Conservation (phyloP, 1,284 basidiomycete genomes). For the Rhodotorula sp. region DNA sequence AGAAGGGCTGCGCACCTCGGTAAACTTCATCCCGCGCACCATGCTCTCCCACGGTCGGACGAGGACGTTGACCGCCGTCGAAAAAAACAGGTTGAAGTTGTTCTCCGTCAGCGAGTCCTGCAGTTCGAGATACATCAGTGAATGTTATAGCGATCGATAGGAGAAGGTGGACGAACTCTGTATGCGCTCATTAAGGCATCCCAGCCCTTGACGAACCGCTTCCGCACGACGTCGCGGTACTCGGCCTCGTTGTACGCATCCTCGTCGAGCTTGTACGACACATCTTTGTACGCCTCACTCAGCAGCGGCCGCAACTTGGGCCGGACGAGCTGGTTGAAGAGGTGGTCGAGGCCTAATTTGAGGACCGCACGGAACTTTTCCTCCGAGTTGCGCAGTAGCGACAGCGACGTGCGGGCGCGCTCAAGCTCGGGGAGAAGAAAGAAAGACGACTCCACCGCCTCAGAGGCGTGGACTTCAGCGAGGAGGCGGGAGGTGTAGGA, state of each 20-base stretch:
- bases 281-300: constrained; percentile 82
- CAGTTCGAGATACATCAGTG: not conserved
- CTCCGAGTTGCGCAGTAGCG: constrained; percentile 59
- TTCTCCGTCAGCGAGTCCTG: constrained; percentile 79
- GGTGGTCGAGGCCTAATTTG: constrained; percentile 81
- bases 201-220: constrained; percentile 82
- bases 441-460: constrained; percentile 61
- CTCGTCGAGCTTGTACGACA: constrained; percentile 84
- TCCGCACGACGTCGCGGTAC: constrained; percentile 77
- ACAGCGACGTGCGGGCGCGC: constrained; percentile 48
- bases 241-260: constrained; percentile 79
- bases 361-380: constrained; percentile 67
- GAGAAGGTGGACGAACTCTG: constrained; percentile 57
- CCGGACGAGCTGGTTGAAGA: constrained; percentile 88
- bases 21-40: constrained; percentile 74
- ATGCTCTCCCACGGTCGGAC: constrained; percentile 92
- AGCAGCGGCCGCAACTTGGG: constrained; percentile 80
- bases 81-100: constrained; percentile 84
- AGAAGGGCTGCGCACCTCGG: constrained; percentile 61
- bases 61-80: constrained; percentile 76
- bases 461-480: constrained; percentile 63
- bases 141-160: not conserved
- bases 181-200: constrained; percentile 78
- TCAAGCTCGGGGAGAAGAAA: constrained; percentile 64
- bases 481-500: constrained; percentile 79